Base-by-base conservation (phyloP, 1,139 yeast species). In the Suhomyces taliae region DNA sequence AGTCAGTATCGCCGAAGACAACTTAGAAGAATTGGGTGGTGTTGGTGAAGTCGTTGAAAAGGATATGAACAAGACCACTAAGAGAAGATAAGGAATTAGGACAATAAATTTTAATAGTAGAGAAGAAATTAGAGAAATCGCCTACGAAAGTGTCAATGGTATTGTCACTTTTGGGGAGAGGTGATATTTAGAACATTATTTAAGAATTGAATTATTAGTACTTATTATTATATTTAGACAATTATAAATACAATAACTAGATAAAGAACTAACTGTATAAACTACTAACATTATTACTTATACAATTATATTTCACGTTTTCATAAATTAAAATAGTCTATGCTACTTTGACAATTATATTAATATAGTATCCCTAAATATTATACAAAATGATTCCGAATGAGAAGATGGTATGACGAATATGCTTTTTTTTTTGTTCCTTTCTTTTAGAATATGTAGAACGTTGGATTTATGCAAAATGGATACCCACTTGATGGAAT, bases 401-500 rank as follows among this genome's bases (percentile, higher is more conserved):
- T 19, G 24, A 19, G 24, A 19, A 2, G 24, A 19, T 19, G 24
- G 24, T 19, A 29, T 29, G 32, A 29, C 32, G 32, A 29, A 29
- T 29, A 11, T 19, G 24, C 24, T 19, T 19, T 6, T 19, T 3
- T 19, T 19, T 19, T 19, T 19, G 24, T 6, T 4, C 24, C 24
- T 19, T 19, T 19, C 24, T 19, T 19, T 19, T 19, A 19, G 6
- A 19, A 19, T 19, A 19, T 19, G 24, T 5, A 29, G 32, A 29
- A 29, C 32, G 3, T 9, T 29, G 32, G 32, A 29, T 29, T 29
- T 73, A 91, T 51, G 98, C 97, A 73, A 93, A 93, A 67, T 93
- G 98, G 52, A 93, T 88, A 44, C 99, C 98, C 43, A 89, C 97
- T 68, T 91, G 95, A 69, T 95, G 97, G 77, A 95, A 93, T 8